Evolutionary conservation across 225 moss, liverwort and hornwort species (phyloP).

Genomic region (Climacium dendroides): DNA sequence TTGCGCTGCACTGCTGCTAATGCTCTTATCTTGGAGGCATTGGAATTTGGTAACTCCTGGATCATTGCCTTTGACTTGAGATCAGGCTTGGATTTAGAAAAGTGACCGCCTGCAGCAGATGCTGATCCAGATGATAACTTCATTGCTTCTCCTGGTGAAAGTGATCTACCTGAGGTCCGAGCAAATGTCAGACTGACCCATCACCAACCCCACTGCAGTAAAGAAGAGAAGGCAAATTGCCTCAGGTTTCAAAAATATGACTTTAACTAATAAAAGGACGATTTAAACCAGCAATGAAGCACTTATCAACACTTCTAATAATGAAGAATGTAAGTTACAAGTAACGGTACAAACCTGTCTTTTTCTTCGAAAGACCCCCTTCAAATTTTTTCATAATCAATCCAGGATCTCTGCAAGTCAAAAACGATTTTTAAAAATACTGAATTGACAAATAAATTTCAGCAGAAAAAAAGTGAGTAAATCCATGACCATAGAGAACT

Average conservation of each 20-base stretch:
- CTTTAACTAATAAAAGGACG: not conserved
- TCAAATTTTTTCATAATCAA: slow-evolving; percentile 11
- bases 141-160: not conserved
- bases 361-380: not conserved
- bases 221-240: not conserved
- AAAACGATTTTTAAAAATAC: not conserved
- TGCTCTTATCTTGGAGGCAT: not conserved
- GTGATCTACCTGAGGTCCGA: not conserved
- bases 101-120: not conserved
- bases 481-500: not conserved
- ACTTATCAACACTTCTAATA: not conserved
- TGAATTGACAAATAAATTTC: not conserved
- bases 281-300: not conserved
- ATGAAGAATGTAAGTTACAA: not conserved
- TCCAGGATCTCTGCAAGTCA: slow-evolving; percentile 24
- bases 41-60: not conserved
- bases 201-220: slow-evolving; percentile 8
- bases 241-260: not conserved
- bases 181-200: not conserved
- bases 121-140: not conserved
- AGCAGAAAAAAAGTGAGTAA: not conserved
- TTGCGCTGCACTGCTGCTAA: slow-evolving; percentile 1
- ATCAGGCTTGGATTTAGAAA: slow-evolving; percentile 5
- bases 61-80: not conserved
- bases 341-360: slow-evolving; percentile 9